Evolutionary conservation across 768 basidiomycete genomes (phyloP).

Genomic region (Imleria badia): DNA sequence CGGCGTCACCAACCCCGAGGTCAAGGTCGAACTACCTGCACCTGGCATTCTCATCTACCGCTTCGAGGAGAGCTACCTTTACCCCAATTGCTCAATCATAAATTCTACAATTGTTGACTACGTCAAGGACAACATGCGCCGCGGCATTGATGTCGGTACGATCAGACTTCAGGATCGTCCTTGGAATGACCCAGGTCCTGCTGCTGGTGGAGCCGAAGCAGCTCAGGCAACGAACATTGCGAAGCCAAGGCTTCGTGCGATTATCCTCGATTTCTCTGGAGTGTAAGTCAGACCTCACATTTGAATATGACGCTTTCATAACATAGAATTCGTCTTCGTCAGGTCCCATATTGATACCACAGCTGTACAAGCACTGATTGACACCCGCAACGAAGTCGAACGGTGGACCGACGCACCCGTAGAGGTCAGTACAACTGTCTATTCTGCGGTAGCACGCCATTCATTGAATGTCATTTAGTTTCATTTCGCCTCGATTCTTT

Average conservation of each 20-base stretch:
- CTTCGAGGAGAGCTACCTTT: constrained; percentile 86
- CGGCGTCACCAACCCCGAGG: constrained; percentile 61
- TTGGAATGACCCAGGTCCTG: constrained; percentile 93
- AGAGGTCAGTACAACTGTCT: constrained; percentile 46
- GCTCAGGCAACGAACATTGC: constrained; percentile 51
- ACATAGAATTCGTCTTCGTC: constrained; percentile 1
- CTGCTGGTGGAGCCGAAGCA: constrained; percentile 42
- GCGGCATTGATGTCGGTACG: constrained; percentile 70
- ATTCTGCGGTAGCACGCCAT: neutral
- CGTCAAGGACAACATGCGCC: constrained; percentile 73
- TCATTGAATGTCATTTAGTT: constrained; percentile 51
- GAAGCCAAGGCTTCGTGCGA: constrained; percentile 73
- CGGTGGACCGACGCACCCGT: constrained; percentile 77
- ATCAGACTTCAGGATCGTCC: constrained; percentile 71
- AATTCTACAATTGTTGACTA: constrained; percentile 78
- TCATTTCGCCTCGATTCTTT: constrained; percentile 91
- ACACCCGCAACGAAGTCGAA: constrained; percentile 85
- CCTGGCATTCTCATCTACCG: constrained; percentile 92
- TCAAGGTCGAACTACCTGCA: constrained; percentile 74
- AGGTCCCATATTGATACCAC: constrained; percentile 92
- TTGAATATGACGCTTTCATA: neutral
- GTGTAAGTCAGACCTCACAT: constrained; percentile 45
- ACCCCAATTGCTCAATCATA: constrained; percentile 70
- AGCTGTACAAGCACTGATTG: constrained; percentile 86
- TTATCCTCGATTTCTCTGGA: constrained; percentile 88